phyloP scores from a whole-genome alignment of 768 basidiomycete species.

The Pilatotrama ljubarskyi region DNA sequence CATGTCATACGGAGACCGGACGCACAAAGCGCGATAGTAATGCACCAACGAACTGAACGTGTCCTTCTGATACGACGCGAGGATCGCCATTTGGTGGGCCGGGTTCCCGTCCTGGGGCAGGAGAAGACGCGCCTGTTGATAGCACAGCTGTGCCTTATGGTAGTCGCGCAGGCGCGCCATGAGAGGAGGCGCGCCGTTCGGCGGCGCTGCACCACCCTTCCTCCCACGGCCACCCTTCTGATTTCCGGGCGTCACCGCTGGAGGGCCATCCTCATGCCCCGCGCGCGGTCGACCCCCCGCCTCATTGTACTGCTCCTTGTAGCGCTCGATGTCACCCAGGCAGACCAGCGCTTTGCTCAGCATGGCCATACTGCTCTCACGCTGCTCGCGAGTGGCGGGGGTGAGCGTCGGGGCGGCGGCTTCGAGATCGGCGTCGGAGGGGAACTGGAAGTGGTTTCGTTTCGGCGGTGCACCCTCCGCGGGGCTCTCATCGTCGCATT shows the following conservation, averaged over 20 bases:
- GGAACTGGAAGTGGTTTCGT: slow-evolving; percentile 66
- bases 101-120: slow-evolving; percentile 91
- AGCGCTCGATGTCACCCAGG: slow-evolving; percentile 92
- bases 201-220: slow-evolving; percentile 47
- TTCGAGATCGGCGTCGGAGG: slow-evolving; percentile 47
- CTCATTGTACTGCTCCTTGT: slow-evolving; percentile 88
- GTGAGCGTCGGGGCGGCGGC: slow-evolving; percentile 29
- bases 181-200: slow-evolving; percentile 35
- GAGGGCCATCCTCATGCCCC: slow-evolving; percentile 63
- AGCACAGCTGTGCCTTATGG: slow-evolving; percentile 74
- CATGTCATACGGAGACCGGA: slow-evolving; percentile 81
- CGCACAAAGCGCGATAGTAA: slow-evolving; percentile 91
- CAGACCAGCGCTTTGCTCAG: slow-evolving; percentile 88
- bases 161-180: slow-evolving; percentile 64
- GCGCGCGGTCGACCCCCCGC: slow-evolving; percentile 61
- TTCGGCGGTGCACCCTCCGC: slow-evolving; percentile 34
- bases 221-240: slow-evolving; percentile 43
- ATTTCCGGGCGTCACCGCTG: slow-evolving; percentile 32
- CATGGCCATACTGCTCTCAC: slow-evolving; percentile 66
- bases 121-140: slow-evolving; percentile 81
- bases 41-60: slow-evolving; percentile 78
- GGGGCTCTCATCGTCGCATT: slow-evolving; percentile 27
- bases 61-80: slow-evolving; percentile 83
- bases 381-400: slow-evolving; percentile 50
- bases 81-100: slow-evolving; percentile 93